Evolutionary conservation across 345 rosid genomes (phyloP).

Genomic region (Bretschneidera sinensis): DNA sequence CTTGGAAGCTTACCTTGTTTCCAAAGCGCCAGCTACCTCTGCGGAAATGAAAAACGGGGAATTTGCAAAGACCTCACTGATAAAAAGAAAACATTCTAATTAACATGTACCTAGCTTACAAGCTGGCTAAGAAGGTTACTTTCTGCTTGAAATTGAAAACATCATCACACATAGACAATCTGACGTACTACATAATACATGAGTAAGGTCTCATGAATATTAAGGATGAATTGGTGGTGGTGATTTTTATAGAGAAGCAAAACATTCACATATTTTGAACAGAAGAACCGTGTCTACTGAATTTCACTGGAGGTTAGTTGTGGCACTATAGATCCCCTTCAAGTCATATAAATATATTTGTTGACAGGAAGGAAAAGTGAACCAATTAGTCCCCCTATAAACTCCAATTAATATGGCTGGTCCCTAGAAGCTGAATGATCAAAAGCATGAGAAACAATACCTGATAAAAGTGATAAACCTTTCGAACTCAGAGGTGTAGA

Average conservation of each 20-base stretch:
- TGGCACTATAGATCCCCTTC: background rate
- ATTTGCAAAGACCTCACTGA: constrained; percentile 84
- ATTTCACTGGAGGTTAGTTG: background rate
- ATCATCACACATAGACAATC: background rate
- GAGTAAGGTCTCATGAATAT: background rate
- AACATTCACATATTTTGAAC: background rate
- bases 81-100: constrained; percentile 17
- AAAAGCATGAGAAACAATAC: constrained; percentile 31
- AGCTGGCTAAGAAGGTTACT: too few species aligned
- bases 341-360: background rate
- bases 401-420: background rate
- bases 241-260: background rate
- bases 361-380: background rate
- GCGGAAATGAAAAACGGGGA: constrained; percentile 95
- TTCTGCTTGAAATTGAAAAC: too few species aligned
- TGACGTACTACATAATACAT: background rate
- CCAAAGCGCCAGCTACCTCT: constrained; percentile 62
- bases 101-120: constrained; percentile 4
- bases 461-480: constrained; percentile 75
- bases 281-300: background rate
- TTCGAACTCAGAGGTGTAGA: constrained; percentile 70
- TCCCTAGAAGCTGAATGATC: background rate
- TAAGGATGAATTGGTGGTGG: background rate
- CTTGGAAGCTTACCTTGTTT: constrained; percentile 47
- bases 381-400: background rate